phyloP scores from a whole-genome alignment of 2,329 filamentous ascomycete genomes.

The Apiospora rasikravindrae region DNA sequence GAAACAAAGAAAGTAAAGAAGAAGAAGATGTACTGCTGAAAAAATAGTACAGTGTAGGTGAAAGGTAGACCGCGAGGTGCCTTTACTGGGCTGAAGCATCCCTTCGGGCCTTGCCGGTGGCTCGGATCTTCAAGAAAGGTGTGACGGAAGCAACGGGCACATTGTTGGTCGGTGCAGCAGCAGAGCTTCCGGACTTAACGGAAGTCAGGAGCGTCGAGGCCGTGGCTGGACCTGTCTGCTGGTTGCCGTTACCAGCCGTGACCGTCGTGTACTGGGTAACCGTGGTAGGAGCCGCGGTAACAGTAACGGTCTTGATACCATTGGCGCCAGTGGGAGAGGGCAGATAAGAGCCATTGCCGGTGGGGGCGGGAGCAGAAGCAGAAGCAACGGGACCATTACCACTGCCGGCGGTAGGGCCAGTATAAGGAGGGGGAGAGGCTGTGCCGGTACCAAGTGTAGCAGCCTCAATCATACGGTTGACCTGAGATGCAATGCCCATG shows the following conservation, averaged over 20 bases:
- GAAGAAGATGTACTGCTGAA: slow-evolving; percentile 14
- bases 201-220: slow-evolving; percentile 21
- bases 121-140: slow-evolving; percentile 35
- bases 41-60: slow-evolving; percentile 12
- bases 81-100: not conserved
- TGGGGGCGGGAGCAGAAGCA: slow-evolving; percentile 1
- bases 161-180: slow-evolving; percentile 19
- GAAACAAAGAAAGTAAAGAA: not conserved
- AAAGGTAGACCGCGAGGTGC: not conserved
- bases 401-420: slow-evolving; percentile 25
- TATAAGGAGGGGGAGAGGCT: slow-evolving; percentile 28
- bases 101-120: slow-evolving; percentile 34
- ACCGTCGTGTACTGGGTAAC: slow-evolving; percentile 46
- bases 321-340: not conserved
- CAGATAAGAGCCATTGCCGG: not conserved
- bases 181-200: slow-evolving; percentile 15
- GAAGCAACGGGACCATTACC: slow-evolving; percentile 23
- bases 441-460: slow-evolving; percentile 39
- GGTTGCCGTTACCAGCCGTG: slow-evolving; percentile 33
- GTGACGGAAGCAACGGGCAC: slow-evolving; percentile 26
- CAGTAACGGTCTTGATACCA: slow-evolving; percentile 47
- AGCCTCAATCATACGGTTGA: slow-evolving; percentile 46
- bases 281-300: slow-evolving; percentile 46
- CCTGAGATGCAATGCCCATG: slow-evolving; percentile 49
- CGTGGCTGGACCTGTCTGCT: slow-evolving; percentile 22